phyloP scores from a whole-genome alignment of 495 filamentous ascomycete genomes.

The Cudoniella acicularis region DNA sequence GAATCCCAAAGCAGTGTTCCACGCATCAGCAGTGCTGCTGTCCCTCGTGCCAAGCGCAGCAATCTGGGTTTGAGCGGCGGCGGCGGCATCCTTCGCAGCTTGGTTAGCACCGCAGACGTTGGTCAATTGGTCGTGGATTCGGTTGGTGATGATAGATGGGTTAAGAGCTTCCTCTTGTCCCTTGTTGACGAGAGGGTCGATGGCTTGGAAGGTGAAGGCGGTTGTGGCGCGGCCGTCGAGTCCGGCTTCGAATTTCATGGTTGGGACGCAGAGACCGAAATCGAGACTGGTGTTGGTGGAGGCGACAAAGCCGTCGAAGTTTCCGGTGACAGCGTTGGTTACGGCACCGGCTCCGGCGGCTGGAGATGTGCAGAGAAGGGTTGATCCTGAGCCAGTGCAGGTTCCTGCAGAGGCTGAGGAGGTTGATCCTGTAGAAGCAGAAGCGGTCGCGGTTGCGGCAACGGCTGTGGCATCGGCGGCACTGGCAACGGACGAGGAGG shows the following conservation, averaged over 20 bases:
- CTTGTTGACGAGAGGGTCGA: conserved; percentile 41
- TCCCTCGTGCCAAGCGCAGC: conserved; percentile 27
- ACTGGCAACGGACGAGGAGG: no score
- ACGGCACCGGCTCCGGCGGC: conserved; percentile 12
- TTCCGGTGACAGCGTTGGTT: conserved; percentile 11
- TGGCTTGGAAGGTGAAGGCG: conserved; percentile 53
- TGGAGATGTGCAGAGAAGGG: conserved; percentile 7
- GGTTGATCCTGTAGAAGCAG: conserved; percentile 3
- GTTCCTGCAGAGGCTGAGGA: conserved; percentile 6
- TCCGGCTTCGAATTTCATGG: conserved; percentile 49
- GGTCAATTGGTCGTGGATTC: conserved; percentile 51
- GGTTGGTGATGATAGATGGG: conserved; percentile 64
- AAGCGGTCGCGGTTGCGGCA: background rate
- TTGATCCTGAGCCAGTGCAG: conserved; percentile 11
- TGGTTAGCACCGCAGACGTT: conserved; percentile 38
- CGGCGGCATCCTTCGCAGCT: conserved; percentile 38
- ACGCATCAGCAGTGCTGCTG: conserved; percentile 32
- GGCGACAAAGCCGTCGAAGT: conserved; percentile 16
- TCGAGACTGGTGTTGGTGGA: conserved; percentile 37
- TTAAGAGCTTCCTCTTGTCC: conserved; percentile 52
- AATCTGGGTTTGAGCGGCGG: conserved; percentile 32
- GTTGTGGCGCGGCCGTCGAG: conserved; percentile 39
- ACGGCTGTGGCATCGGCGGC: background rate
- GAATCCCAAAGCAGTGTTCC: conserved; percentile 32
- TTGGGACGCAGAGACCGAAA: conserved; percentile 51